Base-by-base conservation (phyloP, 2,329 filamentous ascomycete genomes). In the Tolypocladium album region DNA sequence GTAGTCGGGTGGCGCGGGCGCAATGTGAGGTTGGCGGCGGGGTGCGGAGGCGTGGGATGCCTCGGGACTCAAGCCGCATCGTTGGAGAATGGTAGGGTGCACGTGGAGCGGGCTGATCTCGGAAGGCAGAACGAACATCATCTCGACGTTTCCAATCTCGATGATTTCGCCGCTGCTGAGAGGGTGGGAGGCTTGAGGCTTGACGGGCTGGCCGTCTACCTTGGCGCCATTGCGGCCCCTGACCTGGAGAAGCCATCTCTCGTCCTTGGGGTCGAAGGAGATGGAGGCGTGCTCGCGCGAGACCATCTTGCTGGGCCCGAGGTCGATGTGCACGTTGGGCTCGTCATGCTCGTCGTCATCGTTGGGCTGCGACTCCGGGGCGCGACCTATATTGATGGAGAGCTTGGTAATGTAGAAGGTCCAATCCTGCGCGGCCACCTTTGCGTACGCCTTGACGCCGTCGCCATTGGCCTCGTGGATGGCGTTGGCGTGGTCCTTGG, bases 41-140 rank as follows among this genome's bases (percentile, higher is more conserved):
- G 69, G 65, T 55, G 64, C 61, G 64, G 69, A 62, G 27, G 65
- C 67, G 58, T 70, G 69, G 27, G 67, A 65, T 5, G 66, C 66
- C 8, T 71, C 66, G n/a, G 64, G 58, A 56, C 74, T 71, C 39
- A 86, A 76, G 34, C 84, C 81, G 39, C 88, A 87, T 55, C 89
- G 85, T 66, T 89, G 83, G 20, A 89, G 81, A 69, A 88, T 92
- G 67, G 77, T 83, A 27, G 81, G 81, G 68, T 89, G 84, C 62
- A 95, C 86, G 55, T 83, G 79, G 34, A 92, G 80, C 31, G 84
- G 83, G 60, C 78, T 79, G 55, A 84, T 79, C 65, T 89, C 87
- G 31, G 85, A 85, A 0, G 94, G 93, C n/a, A 96, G 84, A 56
- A 97, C 90, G 74, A 99, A 99, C 80, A 97, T 93, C 94, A 99